phyloP scores from a whole-genome alignment of 2,329 filamentous ascomycete species.

The Paracamarosporium sp. region DNA sequence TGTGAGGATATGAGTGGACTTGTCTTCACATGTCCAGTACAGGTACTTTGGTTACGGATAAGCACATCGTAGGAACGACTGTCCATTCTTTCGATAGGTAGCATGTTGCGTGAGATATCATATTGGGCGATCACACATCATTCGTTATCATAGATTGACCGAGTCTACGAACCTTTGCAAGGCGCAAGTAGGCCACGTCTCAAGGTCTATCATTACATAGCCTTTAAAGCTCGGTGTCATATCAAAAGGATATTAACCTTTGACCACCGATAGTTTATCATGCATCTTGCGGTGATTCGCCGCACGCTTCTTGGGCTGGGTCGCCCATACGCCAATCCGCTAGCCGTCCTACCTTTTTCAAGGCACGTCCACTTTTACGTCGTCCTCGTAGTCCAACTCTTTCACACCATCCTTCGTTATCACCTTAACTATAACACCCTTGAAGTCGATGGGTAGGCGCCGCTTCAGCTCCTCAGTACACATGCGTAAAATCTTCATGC shows the following conservation, averaged over 20 bases:
- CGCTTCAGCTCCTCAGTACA: slow-evolving; percentile 98
- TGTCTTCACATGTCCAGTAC: too few relatives aligned
- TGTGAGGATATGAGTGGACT: too few relatives aligned
- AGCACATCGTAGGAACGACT: too few relatives aligned
- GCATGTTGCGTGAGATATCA: not conserved
- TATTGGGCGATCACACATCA: not conserved
- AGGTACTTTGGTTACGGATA: too few relatives aligned
- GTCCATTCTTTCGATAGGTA: too few relatives aligned
- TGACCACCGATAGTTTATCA: not conserved
- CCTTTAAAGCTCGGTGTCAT: not conserved
- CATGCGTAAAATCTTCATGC: slow-evolving; percentile 90
- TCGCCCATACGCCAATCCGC: not conserved
- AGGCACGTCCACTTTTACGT: slow-evolving; percentile 70
- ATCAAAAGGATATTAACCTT: not conserved
- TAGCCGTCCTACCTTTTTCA: slow-evolving; percentile 42
- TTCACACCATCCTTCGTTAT: slow-evolving; percentile 92
- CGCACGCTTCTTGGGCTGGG: not conserved
- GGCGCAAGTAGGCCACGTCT: not conserved
- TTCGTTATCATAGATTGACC: not conserved
- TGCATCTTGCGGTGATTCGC: not conserved
- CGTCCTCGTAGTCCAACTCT: slow-evolving; percentile 85
- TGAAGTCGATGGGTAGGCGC: slow-evolving; percentile 97
- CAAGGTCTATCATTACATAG: not conserved
- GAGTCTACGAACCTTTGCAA: not conserved
- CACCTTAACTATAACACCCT: slow-evolving; percentile 91